Percentiles rank a stretch among this genome's conserved stretches.
These are phyloP conservation scores for Metschnikowia kunwiensis DNA, from an alignment of 805 yeast species.

Conservation along the genomic window DNA sequence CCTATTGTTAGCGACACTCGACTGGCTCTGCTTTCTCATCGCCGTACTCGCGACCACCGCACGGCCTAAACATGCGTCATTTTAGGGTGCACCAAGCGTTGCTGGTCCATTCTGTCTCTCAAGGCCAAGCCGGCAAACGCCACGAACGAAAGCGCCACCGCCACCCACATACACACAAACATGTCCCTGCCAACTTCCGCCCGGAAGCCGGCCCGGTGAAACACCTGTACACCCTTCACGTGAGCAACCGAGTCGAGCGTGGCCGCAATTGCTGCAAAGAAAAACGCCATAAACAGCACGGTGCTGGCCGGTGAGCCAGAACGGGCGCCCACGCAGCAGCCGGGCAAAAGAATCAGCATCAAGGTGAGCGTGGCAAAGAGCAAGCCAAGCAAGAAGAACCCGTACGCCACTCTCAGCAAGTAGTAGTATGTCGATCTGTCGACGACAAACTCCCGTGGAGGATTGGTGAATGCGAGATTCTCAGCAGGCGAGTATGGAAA, in stretches of 20 bases:
- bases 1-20: too few relatives aligned
- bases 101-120: background rate
- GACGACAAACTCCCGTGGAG: constrained; percentile 49
- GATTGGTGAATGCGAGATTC: constrained; percentile 26
- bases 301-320: constrained; percentile 11
- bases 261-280: constrained; percentile 47
- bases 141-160: constrained; percentile 27
- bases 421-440: constrained; percentile 57
- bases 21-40: too few relatives aligned
- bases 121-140: constrained; percentile 6
- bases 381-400: constrained; percentile 48
- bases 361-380: constrained; percentile 55
- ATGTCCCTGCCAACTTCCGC: constrained; percentile 47
- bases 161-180: constrained; percentile 65
- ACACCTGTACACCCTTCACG: constrained; percentile 50
- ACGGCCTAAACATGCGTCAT: background rate
- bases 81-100: background rate
- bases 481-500: constrained; percentile 33
- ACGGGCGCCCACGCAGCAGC: constrained; percentile 8
- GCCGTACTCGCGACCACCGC: too few relatives aligned
- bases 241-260: constrained; percentile 53
- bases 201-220: constrained; percentile 38
- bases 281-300: constrained; percentile 26
- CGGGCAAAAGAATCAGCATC: constrained; percentile 29
- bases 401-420: constrained; percentile 49